phyloP scores from a whole-genome alignment of 768 basidiomycete genomes.

The Mycena haematopus region DNA sequence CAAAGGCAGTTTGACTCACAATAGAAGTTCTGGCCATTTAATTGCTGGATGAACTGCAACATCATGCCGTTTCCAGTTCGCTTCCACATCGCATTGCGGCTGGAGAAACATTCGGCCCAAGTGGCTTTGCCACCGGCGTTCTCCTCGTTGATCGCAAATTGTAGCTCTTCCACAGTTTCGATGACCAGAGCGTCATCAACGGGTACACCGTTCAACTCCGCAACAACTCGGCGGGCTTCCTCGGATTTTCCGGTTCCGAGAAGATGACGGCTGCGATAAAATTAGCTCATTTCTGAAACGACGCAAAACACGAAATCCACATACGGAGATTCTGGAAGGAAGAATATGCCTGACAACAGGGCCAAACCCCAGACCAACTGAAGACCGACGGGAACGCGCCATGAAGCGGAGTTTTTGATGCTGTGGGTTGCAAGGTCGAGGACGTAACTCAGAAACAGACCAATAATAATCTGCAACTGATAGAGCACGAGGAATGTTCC shows the following conservation, averaged over 20 bases:
- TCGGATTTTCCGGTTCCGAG: constrained; percentile 58
- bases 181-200: constrained; percentile 62
- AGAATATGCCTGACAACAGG: constrained; percentile 72
- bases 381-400: constrained; percentile 77
- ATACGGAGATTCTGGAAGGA: constrained; percentile 80
- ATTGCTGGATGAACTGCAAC: constrained; percentile 81
- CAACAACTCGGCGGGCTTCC: constrained; percentile 68
- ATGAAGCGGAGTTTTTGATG: constrained; percentile 65
- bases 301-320: constrained; percentile 35
- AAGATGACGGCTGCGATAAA: constrained; percentile 62
- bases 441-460: constrained; percentile 77
- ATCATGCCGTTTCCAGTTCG: constrained; percentile 84
- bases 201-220: constrained; percentile 68
- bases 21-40: constrained; percentile 85
- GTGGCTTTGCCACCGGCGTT: constrained; percentile 83
- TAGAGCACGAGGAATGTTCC: constrained; percentile 76
- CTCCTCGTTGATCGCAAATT: constrained; percentile 69
- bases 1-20: constrained; percentile 47
- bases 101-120: constrained; percentile 81
- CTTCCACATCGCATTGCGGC: constrained; percentile 71
- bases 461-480: constrained; percentile 76
- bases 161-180: constrained; percentile 68
- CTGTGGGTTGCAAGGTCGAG: constrained; percentile 71
- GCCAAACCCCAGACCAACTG: constrained; percentile 75
- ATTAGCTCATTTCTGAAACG: neutral